These are phyloP conservation scores for Ceratocystis huliohia DNA, from an alignment of 2,329 filamentous ascomycete genomes.

Conservation along the genomic window DNA sequence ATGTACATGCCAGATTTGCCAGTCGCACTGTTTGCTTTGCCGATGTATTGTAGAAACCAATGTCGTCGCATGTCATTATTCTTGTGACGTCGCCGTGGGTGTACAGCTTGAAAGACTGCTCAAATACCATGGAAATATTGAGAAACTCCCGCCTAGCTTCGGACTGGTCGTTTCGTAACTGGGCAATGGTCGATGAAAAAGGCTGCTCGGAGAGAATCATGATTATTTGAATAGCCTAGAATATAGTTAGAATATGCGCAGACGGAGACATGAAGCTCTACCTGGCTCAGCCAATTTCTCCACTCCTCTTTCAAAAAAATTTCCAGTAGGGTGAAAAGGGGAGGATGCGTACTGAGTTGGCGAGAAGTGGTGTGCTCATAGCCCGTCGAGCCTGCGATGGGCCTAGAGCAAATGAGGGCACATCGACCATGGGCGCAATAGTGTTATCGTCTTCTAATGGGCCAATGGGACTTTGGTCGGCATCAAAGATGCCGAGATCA, in stretches of 20 bases:
- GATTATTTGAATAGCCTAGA: slow-evolving; percentile 30
- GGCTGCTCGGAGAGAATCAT: slow-evolving; percentile 29
- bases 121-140: slow-evolving; percentile 28
- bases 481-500: slow-evolving; percentile 24
- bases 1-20: slow-evolving; percentile 20
- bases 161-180: slow-evolving; percentile 26
- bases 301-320: background rate
- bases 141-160: slow-evolving; percentile 30
- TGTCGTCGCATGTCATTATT: slow-evolving; percentile 29
- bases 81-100: slow-evolving; percentile 25
- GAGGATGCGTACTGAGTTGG: slow-evolving; percentile 31
- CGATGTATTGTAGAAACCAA: slow-evolving; percentile 30
- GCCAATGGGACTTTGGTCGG: slow-evolving; percentile 29
- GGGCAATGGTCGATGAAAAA: slow-evolving; percentile 25
- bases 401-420: slow-evolving; percentile 27
- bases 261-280: background rate
- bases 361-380: slow-evolving; percentile 31
- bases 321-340: background rate
- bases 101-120: slow-evolving; percentile 28
- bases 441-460: slow-evolving; percentile 26
- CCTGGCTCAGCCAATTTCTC: background rate
- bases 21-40: slow-evolving; percentile 21
- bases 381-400: slow-evolving; percentile 31
- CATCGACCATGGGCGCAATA: slow-evolving; percentile 24
- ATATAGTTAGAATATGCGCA: slow-evolving; percentile 2